Evolutionary conservation across 192 early-diverging fungal genomes (phyloP), one percentile per base, ranked within the genome.

Genomic region (Coemansia sp.): DNA sequence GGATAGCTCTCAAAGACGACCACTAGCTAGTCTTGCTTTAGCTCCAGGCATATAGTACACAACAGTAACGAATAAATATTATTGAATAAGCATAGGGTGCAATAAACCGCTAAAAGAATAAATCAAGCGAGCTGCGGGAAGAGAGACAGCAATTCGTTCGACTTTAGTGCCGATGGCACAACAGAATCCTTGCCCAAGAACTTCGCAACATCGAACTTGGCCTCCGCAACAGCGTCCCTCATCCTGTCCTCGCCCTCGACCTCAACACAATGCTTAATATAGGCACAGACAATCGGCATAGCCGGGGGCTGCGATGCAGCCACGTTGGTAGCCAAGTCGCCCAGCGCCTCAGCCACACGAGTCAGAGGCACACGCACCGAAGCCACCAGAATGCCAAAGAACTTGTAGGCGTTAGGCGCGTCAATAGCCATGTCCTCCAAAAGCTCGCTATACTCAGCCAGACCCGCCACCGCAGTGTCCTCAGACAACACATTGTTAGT

Each of bases 391-490:
- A 83, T 85, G 34, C 84, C 89, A 48, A 89, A 80, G 79, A 81
- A 85, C 37, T 79, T 83, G 80, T 84, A 88, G 11, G 86, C 88
- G 42, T 86, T 78, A 20, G 92, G 91, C 1, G 86, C 84, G 72
- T 94, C 92, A 35, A 86, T 79, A 9, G 86, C 85, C 42, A 91
- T 75, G 64, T 95, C 94, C 39, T 90, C 86, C 48, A 92, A 72
- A 57, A 83, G 62, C 64, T 88, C 88, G 64, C 82, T 69, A 26
- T 77, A 79, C 42, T 82, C 79, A 35, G 81, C 70, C 41, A 88
- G 82, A 14, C 81, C 87, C 8, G 65, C 68, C 35, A 90, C 77
- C 38, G 86, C 72, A 16, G 79, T 66, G 48, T 86, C 80, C 16
- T 50, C 58, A 36, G 85, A 65, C n/a, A 91, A 55, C 39, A 85